Evolutionary conservation across 2,329 filamentous ascomycete species (phyloP).

Genomic region (Paraconiothyrium brasiliense): DNA sequence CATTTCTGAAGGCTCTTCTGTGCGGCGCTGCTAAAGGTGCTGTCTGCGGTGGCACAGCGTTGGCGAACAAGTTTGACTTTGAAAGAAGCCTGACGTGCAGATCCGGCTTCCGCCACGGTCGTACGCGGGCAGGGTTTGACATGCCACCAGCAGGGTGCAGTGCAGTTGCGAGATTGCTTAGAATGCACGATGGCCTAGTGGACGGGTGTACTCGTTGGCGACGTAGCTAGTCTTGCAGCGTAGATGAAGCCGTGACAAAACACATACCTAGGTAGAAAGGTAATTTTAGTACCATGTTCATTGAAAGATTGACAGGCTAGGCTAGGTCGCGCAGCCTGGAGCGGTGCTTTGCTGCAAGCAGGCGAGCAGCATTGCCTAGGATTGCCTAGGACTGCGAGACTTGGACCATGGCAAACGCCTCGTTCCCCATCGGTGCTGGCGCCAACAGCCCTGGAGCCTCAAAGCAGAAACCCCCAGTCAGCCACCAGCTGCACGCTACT

Average conservation of each 20-base stretch:
- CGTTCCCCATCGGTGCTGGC: too few relatives aligned
- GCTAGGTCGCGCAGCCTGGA: constrained; percentile 4
- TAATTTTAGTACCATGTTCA: constrained; percentile 1
- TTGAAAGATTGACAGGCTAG: background rate
- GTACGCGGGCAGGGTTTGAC: constrained; percentile 14
- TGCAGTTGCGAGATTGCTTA: constrained; percentile 8
- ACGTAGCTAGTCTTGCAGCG: background rate
- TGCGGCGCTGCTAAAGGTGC: constrained; percentile 29
- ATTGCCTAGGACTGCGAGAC: background rate
- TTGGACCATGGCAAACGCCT: background rate
- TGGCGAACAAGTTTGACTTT: constrained; percentile 27
- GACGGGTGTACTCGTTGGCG: background rate
- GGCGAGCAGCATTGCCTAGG: constrained; percentile 4
- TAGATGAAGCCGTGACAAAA: constrained; percentile 8
- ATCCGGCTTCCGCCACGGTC: constrained; percentile 16
- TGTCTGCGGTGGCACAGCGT: constrained; percentile 38
- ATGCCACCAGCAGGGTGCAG: constrained; percentile 5
- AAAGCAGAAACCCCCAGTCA: background rate
- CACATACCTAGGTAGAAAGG: background rate
- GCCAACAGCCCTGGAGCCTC: background rate
- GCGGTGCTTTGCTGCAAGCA: constrained; percentile 3
- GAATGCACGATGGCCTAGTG: background rate
- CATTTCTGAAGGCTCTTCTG: constrained; percentile 16
- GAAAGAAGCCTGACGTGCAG: constrained; percentile 44
- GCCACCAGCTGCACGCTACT: constrained; percentile 10